Conservation (phyloP, 495 filamentous ascomycete species). For the Aspergillus biplanus region DNA sequence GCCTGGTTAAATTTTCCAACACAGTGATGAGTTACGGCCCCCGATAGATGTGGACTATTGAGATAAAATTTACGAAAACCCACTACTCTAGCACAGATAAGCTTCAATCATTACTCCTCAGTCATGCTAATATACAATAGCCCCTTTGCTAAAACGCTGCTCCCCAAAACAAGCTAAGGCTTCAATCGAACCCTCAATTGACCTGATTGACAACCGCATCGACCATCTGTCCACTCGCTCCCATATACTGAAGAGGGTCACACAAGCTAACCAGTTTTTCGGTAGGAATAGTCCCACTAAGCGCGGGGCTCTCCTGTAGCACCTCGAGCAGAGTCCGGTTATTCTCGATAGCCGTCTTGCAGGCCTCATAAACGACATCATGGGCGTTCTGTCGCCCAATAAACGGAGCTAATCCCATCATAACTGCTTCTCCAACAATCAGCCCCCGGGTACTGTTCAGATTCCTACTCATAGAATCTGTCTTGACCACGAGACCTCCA, state of each 20-base stretch:
- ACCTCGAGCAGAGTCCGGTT: slow-evolving; percentile 44
- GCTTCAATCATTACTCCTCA: no score
- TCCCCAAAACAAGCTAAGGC: not conserved
- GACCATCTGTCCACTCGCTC: slow-evolving; percentile 50
- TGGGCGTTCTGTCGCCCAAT: slow-evolving; percentile 54
- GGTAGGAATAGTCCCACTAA: slow-evolving; percentile 40
- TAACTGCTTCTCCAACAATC: slow-evolving; percentile 59
- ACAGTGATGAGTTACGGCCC: no score
- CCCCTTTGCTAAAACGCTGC: no score
- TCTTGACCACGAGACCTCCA: slow-evolving; percentile 50
- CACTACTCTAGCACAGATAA: no score
- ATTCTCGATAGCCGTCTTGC: slow-evolving; percentile 50
- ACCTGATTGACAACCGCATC: slow-evolving; percentile 40
- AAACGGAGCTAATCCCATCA: slow-evolving; percentile 56
- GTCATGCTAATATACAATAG: no score
- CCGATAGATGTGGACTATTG: no score
- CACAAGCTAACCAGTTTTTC: slow-evolving; percentile 46
- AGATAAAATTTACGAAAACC: no score
- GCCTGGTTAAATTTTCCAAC: no score
- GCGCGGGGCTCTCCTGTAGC: slow-evolving; percentile 40
- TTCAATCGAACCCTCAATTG: not conserved
- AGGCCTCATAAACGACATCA: slow-evolving; percentile 57
- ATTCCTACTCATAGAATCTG: slow-evolving; percentile 49
- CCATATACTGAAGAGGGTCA: slow-evolving; percentile 54
- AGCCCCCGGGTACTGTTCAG: slow-evolving; percentile 49